Conservation (phyloP, 2,329 filamentous ascomycete species). For the Xylariales sp. region DNA sequence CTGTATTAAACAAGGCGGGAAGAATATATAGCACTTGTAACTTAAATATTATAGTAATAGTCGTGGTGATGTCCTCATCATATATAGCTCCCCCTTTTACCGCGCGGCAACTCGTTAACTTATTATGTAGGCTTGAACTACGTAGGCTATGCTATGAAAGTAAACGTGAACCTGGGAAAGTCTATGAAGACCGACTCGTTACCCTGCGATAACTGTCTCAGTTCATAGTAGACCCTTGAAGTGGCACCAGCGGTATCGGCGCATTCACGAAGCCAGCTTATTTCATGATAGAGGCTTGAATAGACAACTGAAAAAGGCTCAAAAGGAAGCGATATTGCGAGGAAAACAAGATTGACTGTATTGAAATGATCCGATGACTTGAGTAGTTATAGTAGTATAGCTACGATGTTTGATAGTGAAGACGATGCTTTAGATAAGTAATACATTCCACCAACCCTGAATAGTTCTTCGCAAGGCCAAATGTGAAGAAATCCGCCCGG, state of each 20-base stretch:
- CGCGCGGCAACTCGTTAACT: conserved; percentile 36
- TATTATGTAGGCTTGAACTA: conserved; percentile 49
- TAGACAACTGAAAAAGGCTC: neutral
- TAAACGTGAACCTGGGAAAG: no score
- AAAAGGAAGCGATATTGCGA: neutral
- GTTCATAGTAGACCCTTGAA: no score
- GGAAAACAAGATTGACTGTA: neutral
- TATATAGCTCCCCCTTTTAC: conserved; percentile 36
- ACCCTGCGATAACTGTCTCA: no score
- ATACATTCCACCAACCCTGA: conserved; percentile 31
- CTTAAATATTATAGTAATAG: neutral
- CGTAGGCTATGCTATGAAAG: conserved; percentile 15
- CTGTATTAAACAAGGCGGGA: conserved; percentile 32
- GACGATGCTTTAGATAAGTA: conserved; percentile 14
- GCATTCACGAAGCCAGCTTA: conserved; percentile 47
- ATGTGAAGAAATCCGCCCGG: conserved; percentile 42
- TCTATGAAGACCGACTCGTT: no score
- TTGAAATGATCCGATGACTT: neutral
- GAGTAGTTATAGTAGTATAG: neutral
- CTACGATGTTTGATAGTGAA: conserved; percentile 6
- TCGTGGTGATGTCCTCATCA: conserved; percentile 2
- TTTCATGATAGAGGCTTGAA: neutral
- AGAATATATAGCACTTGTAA: neutral
- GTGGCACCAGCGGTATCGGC: conserved; percentile 47
- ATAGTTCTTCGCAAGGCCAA: conserved; percentile 38